phyloP scores from a whole-genome alignment of 139 green algal species.

The Volvox reticuliferus region DNA sequence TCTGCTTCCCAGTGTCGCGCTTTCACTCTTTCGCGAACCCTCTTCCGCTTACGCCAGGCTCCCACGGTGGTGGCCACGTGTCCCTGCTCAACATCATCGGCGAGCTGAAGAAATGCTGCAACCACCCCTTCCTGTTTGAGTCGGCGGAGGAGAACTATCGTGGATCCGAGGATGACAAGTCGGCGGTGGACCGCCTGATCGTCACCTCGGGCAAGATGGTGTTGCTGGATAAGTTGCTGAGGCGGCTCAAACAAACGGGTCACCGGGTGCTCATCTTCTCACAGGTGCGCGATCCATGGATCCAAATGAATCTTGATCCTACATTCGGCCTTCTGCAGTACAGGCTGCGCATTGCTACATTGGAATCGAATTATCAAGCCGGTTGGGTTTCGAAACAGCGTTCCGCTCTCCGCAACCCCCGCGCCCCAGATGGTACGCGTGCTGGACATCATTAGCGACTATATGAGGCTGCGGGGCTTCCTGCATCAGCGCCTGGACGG shows the following conservation, averaged over 20 bases:
- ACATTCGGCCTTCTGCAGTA: no score
- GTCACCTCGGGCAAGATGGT: slow-evolving; percentile 89
- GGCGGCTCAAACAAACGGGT: slow-evolving; percentile 84
- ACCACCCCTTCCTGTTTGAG: slow-evolving; percentile 90
- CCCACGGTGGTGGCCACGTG: slow-evolving; percentile 64
- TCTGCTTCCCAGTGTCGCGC: no score
- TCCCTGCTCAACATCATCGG: slow-evolving; percentile 93
- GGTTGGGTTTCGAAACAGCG: no score
- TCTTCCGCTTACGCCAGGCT: not conserved
- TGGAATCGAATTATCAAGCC: no score
- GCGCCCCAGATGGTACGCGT: slow-evolving; percentile 87
- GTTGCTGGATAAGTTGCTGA: slow-evolving; percentile 96
- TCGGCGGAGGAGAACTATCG: slow-evolving; percentile 76
- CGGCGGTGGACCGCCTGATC: slow-evolving; percentile 73
- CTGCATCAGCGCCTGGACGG: slow-evolving; percentile 95
- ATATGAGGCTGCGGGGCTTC: slow-evolving; percentile 90
- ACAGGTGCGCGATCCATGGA: slow-evolving; percentile 35
- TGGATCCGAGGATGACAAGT: slow-evolving; percentile 60
- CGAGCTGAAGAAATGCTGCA: slow-evolving; percentile 97
- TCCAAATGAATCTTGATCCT: no score
- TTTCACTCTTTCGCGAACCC: no score
- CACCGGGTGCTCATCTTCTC: slow-evolving; percentile 95
- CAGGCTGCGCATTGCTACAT: not conserved
- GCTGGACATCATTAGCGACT: slow-evolving; percentile 96
- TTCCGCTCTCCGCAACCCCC: not conserved